A percentile compares a stretch with the other conserved stretches of the same genome.
phyloP scores from a whole-genome alignment of 1,284 basidiomycete species.

The Stygiomarasmius scandens region DNA sequence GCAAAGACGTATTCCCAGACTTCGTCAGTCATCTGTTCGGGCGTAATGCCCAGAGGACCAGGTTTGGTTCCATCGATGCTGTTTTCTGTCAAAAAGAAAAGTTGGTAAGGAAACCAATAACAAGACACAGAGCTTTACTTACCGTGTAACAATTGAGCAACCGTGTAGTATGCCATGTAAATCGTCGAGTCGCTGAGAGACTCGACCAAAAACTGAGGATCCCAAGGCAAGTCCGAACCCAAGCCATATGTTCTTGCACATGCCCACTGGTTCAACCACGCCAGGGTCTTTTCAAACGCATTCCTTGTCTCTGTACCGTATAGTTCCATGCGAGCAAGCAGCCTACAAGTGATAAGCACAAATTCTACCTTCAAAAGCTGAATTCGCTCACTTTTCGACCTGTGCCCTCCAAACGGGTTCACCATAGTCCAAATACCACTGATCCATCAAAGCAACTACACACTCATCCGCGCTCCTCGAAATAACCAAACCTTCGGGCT shows the following conservation, averaged over 20 bases:
- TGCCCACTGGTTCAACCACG: constrained; percentile 99
- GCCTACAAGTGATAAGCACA: constrained; percentile 41
- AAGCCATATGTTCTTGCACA: constrained; percentile 97
- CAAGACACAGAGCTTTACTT: constrained; percentile 23
- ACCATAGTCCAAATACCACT: constrained; percentile 99
- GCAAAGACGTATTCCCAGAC: constrained; percentile 95
- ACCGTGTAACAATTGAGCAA: constrained; percentile 90
- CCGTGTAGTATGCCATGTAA: constrained; percentile 99
- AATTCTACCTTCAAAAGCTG: neutral
- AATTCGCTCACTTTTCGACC: constrained; percentile 72
- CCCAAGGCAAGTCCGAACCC: constrained; percentile 97
- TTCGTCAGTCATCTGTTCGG: constrained; percentile 96
- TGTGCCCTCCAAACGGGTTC: constrained; percentile 87
- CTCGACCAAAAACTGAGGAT: constrained; percentile 95
- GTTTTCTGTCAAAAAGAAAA: constrained; percentile 45
- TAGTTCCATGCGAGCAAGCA: constrained; percentile 87
- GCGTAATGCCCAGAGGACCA: constrained; percentile 84
- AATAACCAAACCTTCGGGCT: constrained; percentile 93
- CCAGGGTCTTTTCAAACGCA: constrained; percentile 89
- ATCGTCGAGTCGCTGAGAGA: constrained; percentile 97
- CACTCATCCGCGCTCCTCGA: constrained; percentile 94
- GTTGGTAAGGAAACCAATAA: neutral
- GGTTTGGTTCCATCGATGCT: constrained; percentile 79
- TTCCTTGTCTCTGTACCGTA: constrained; percentile 90
- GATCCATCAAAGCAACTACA: constrained; percentile 97